Base-by-base conservation (phyloP, 352 stramenopile genomes). In the Phytopythium kandeliae region DNA sequence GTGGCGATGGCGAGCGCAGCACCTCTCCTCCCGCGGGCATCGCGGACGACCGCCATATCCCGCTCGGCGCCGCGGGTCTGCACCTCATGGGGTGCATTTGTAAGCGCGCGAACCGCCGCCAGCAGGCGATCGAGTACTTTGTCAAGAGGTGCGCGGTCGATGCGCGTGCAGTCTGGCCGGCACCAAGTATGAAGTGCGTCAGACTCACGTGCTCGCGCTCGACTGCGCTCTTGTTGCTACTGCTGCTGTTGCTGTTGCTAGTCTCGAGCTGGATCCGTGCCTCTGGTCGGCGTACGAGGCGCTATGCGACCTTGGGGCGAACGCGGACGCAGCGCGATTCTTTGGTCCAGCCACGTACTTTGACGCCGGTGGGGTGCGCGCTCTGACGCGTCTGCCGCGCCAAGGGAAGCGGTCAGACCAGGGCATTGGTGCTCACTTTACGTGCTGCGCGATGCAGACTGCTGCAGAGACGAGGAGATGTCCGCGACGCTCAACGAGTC, bases 231-330 rank as follows among this genome's bases (percentile, higher is more conserved):
- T n/a, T n/a, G n/a, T n/a, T n/a, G n/a, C n/a, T n/a, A n/a, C n/a
- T n/a, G n/a, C n/a, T n/a, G n/a, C n/a, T n/a, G n/a, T n/a, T n/a
- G n/a, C n/a, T n/a, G n/a, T n/a, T n/a, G n/a, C n/a, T 55, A 96
- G 86, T 55, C 74, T 98, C 49, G 66, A 97, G 58, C 54, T 96
- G 17, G 95, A 98, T 62, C 69, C 87, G 21, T 87, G 92, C 17
- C 64, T 98, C 57, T 98, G 92, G 91, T 82, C 74, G 12, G 89
- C 89, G 37, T 98, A 96, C 61, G 86, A 98, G 53, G 79, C 92
- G 33, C 73, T 98, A 5, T 98, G 91, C 48, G 84, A 98, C 52
- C 66, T 98, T 13, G 95, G 95, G 31, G 83, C 71, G 7, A 76
- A 89, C 42, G 30, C 86, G 12, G 76, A 92, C 9, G 73, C 74